Base-by-base conservation (phyloP, 2,329 filamentous ascomycete genomes). In the Onygenales sp. region DNA sequence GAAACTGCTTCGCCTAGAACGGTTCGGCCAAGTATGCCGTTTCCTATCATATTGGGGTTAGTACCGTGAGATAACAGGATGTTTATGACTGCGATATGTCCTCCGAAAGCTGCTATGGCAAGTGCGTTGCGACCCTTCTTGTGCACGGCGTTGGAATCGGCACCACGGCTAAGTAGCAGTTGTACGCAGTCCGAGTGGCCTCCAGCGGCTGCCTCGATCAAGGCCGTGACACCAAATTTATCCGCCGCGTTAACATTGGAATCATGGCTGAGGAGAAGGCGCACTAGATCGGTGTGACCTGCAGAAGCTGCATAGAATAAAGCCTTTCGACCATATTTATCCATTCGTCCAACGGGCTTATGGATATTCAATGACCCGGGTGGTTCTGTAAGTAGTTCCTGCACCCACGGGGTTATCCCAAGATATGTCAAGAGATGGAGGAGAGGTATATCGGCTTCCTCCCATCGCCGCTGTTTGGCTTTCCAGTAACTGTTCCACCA, bases 161-260 rank as follows among this genome's bases (percentile, higher is more conserved):
- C 67, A 33, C 63, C 61, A 21, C 57, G 57, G 31, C 62, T 59
- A 11, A 70, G 61, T 9, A 70, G 52, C 11, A 68, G 48, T 34
- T 62, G 59, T 14, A 67, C 63, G 11, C 69, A 58, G 36, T 64
- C 64, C 17, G 66, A 65, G 40, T 67, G 65, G 9, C 68, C 69
- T 54, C 67, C 70, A 51, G 70, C 67, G 7, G 67, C 61, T 50
- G 69, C 68, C 39, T 71, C 67, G 6, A 66, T 56, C 9, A 71
- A 62, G 27, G 69, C 67, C 33, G 63, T 72, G 37, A 66, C 60
- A 14, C 62, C 60, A 8, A 66, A 65, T 44, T 57, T 52, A 8
- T 59, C 49, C 53, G 70, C 65, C 5, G 59, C 55, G 53, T 67
- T 65, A n/a, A 67, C 58, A 42, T 64, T 56, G 54, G 59, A 58